phyloP scores from a whole-genome alignment of 192 early-diverging fungal species.

The Umbelopsis ramanniana region DNA sequence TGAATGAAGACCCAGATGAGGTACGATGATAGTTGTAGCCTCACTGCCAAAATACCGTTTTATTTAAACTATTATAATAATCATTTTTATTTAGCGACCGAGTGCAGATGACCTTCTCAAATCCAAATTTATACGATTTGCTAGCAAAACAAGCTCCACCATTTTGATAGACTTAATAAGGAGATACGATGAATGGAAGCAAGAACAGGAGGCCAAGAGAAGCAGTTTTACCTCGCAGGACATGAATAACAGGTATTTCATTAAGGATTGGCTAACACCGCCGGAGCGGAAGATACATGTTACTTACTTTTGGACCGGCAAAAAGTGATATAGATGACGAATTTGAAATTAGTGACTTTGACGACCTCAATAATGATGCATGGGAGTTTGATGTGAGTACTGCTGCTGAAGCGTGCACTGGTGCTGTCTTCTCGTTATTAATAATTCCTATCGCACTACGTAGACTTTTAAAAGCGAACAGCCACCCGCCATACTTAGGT shows the following conservation, averaged over 20 bases:
- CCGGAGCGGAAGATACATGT: not conserved
- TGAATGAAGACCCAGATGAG: slow-evolving; percentile 85
- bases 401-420: not conserved
- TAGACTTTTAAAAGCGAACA: slow-evolving; percentile 23
- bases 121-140: slow-evolving; percentile 71
- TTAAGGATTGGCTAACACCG: not conserved
- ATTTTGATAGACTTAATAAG: slow-evolving; percentile 68
- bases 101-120: slow-evolving; percentile 88
- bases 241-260: slow-evolving; percentile 29
- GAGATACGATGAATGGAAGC: slow-evolving; percentile 66
- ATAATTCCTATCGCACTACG: not conserved
- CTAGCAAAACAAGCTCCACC: slow-evolving; percentile 54
- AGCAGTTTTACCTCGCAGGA: slow-evolving; percentile 28
- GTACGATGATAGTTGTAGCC: slow-evolving; percentile 38
- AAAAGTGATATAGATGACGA: slow-evolving; percentile 51
- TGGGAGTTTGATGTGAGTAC: slow-evolving; percentile 62
- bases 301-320: not conserved
- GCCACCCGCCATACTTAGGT: slow-evolving; percentile 6
- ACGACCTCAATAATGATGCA: slow-evolving; percentile 44
- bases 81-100: slow-evolving; percentile 62
- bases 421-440: not conserved
- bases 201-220: slow-evolving; percentile 36
- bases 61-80: not conserved
- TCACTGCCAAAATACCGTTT: no score
- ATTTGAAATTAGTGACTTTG: slow-evolving; percentile 47